Percentiles rank a stretch among this genome's conserved stretches.
Evolutionary conservation across 805 yeast genomes (phyloP).

Genomic region (Spathaspora arborariae): DNA sequence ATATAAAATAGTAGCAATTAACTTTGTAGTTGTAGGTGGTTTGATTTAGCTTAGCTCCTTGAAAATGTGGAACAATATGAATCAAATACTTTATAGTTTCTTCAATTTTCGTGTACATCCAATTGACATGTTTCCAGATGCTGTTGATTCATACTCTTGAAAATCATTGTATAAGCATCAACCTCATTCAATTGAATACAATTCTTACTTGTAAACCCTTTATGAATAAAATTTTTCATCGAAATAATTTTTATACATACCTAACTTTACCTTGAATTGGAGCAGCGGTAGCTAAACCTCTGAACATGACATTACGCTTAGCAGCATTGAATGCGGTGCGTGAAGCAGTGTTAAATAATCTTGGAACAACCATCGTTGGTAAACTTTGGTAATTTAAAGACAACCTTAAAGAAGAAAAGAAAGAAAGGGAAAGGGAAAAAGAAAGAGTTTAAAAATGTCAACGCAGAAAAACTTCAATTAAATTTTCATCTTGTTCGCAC

Average conservation of each 20-base stretch:
- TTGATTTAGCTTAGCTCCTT: background rate
- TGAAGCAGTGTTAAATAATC: conserved; percentile 54
- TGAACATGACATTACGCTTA: conserved; percentile 74
- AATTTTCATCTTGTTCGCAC: background rate
- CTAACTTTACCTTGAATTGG: conserved; percentile 79
- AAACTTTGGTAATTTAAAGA: conserved; percentile 20
- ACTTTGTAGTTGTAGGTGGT: background rate
- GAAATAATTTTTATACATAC: conserved; percentile 46
- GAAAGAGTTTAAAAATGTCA: background rate
- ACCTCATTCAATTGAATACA: background rate
- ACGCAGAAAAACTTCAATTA: background rate
- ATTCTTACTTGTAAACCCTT: background rate
- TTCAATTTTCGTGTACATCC: too few species aligned
- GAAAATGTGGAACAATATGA: too few species aligned
- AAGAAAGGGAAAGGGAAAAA: background rate
- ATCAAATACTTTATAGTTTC: too few species aligned
- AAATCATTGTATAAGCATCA: conserved; percentile 1
- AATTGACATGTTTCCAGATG: background rate
- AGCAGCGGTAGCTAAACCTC: conserved; percentile 77
- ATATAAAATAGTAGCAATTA: background rate
- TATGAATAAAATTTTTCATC: background rate
- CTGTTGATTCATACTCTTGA: background rate
- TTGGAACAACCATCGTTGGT: conserved; percentile 49
- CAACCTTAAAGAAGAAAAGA: conserved; percentile 1
- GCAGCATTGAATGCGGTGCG: conserved; percentile 88